These are phyloP conservation scores for Apiospora aurea DNA, from an alignment of 2,329 filamentous ascomycete genomes.

Conservation along the genomic window DNA sequence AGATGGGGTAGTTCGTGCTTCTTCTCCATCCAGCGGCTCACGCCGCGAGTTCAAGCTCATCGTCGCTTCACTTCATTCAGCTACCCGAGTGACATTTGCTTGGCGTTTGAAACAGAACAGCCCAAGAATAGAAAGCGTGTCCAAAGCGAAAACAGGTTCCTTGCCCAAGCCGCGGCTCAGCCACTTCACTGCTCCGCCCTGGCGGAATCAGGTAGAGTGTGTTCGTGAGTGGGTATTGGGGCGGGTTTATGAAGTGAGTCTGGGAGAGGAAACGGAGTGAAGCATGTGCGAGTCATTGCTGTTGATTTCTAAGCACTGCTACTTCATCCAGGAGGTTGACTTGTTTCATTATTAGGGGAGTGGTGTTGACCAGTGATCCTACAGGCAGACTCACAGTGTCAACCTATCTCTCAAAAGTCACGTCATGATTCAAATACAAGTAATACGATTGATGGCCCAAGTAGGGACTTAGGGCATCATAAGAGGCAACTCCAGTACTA, in stretches of 20 bases:
- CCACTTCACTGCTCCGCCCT: not conserved
- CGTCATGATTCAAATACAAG: not conserved
- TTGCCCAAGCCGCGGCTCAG: not conserved
- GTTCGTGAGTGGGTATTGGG: no score
- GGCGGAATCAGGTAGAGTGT: not conserved
- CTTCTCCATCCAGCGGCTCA: not conserved
- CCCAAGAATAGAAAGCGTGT: not conserved
- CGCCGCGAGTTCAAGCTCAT: not conserved
- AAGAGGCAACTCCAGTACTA: not conserved
- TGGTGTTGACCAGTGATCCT: no score
- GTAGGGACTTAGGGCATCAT: not conserved
- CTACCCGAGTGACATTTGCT: not conserved
- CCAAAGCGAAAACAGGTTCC: not conserved
- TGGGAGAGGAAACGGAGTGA: not conserved
- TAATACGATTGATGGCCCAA: not conserved
- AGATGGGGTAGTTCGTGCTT: not conserved
- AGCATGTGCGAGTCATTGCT: not conserved
- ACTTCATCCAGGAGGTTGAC: not conserved
- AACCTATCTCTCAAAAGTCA: not conserved
- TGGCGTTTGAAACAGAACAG: conserved; percentile 1
- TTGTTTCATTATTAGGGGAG: no score
- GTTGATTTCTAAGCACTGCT: not conserved
- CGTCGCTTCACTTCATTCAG: not conserved
- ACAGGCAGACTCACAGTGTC: no score
- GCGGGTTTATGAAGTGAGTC: not conserved